phyloP scores from a whole-genome alignment of 1,139 yeast genomes.

The Scheffersomyces insectosa region DNA sequence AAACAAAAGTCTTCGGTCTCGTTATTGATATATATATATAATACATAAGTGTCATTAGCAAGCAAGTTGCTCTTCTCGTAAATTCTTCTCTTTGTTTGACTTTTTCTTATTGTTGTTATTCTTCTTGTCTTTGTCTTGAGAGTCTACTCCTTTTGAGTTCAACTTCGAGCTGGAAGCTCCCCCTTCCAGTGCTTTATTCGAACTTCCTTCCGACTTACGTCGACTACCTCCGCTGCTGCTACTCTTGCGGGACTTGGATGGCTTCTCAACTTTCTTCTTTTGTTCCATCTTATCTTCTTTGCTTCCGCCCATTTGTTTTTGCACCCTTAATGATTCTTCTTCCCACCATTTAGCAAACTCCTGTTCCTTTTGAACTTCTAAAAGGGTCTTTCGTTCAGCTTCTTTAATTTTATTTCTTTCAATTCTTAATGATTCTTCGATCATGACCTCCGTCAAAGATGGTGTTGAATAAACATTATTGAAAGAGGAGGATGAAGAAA shows the following conservation, averaged over 20 bases:
- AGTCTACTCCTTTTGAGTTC: slow-evolving; percentile 1
- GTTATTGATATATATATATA: too few relatives aligned
- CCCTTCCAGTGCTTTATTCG: background rate
- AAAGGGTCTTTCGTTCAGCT: slow-evolving; percentile 44
- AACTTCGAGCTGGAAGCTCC: too few relatives aligned
- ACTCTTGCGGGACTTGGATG: background rate
- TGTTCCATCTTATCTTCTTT: slow-evolving; percentile 1
- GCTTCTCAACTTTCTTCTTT: background rate
- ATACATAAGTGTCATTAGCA: background rate
- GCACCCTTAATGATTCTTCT: slow-evolving; percentile 63
- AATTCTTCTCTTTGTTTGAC: slow-evolving; percentile 1
- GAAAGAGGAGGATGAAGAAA: background rate
- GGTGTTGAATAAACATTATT: slow-evolving; percentile 13
- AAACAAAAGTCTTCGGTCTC: too few relatives aligned
- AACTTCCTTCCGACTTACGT: background rate
- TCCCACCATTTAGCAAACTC: slow-evolving; percentile 86
- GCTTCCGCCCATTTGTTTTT: slow-evolving; percentile 37
- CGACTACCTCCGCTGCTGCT: background rate
- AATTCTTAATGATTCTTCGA: slow-evolving; percentile 50
- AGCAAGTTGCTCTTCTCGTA: background rate
- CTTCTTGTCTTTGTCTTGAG: slow-evolving; percentile 1
- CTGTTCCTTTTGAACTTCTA: slow-evolving; percentile 76
- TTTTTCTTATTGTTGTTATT: slow-evolving; percentile 2
- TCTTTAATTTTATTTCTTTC: slow-evolving; percentile 35
- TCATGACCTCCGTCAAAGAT: slow-evolving; percentile 39